A percentile compares a stretch with the other conserved stretches of the same genome.
phyloP scores from a whole-genome alignment of 2,329 filamentous ascomycete genomes.

The Penicillium nordicum region DNA sequence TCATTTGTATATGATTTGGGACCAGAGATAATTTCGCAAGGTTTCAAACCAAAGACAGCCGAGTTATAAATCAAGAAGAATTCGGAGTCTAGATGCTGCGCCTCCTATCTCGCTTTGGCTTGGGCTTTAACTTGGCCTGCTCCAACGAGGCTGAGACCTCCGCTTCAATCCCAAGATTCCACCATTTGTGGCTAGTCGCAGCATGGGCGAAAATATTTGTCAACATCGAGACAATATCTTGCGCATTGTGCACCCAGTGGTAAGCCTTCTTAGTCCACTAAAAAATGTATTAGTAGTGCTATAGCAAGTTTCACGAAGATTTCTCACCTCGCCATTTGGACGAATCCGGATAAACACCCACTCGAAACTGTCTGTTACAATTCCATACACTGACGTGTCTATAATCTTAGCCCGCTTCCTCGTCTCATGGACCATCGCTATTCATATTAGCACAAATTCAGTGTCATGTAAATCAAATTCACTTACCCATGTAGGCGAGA shows the following conservation, averaged over 20 bases:
- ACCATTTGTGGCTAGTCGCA: background rate
- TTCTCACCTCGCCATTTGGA: background rate
- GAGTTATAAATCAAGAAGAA: too few species aligned
- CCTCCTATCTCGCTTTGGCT: background rate
- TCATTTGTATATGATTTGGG: background rate
- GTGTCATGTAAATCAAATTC: background rate
- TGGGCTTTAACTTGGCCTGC: background rate
- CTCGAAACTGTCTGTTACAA: background rate
- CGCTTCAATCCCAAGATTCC: background rate
- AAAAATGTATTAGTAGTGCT: background rate
- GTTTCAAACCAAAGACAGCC: too few species aligned
- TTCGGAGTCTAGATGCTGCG: background rate
- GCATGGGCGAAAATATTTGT: background rate
- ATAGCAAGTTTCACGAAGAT: background rate
- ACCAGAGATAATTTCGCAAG: too few species aligned
- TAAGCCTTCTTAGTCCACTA: background rate
- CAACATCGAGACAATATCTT: background rate
- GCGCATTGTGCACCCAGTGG: background rate
- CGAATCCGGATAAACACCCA: background rate
- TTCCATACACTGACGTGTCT: background rate
- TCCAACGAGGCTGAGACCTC: background rate
- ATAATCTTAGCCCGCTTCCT: background rate
- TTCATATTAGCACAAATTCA: background rate
- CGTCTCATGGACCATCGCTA: background rate
- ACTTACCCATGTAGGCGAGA: background rate